phyloP scores from a whole-genome alignment of 1,139 yeast genomes.

The Citeromyces siamensis region DNA sequence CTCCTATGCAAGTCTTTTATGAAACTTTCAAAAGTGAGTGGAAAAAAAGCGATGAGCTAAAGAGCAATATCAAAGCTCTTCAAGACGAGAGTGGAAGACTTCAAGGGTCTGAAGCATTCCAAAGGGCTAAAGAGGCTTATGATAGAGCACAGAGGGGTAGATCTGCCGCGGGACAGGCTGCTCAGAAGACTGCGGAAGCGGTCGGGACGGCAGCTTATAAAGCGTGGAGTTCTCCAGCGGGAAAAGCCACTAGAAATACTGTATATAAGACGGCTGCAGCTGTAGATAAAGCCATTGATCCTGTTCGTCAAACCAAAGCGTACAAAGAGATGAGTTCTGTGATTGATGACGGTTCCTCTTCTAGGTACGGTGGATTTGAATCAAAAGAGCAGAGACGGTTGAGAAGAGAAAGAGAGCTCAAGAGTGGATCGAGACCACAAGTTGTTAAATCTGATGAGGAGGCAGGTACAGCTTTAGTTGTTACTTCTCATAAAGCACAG shows the following conservation, averaged over 20 bases:
- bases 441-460: constrained; percentile 70
- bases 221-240: constrained; percentile 96
- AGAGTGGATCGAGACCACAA: constrained; percentile 44
- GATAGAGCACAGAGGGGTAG: constrained; percentile 73
- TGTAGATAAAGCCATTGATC: constrained; percentile 83
- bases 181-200: constrained; percentile 85
- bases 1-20: constrained; percentile 87
- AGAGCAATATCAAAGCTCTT: constrained; percentile 85
- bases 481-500: constrained; percentile 68
- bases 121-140: constrained; percentile 87
- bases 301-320: constrained; percentile 82
- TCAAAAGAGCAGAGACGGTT: constrained; percentile 69
- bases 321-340: constrained; percentile 85
- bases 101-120: constrained; percentile 91
- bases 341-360: constrained; percentile 83
- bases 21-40: constrained; percentile 90
- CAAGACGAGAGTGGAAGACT: constrained; percentile 95
- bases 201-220: constrained; percentile 82
- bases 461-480: constrained; percentile 77
- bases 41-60: constrained; percentile 80
- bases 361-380: constrained; percentile 89
- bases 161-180: constrained; percentile 74
- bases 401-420: constrained; percentile 61
- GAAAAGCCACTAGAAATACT: constrained; percentile 75
- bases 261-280: constrained; percentile 72